Conservation (phyloP, 805 yeast genomes). For the Cyberlindnera galapagoensis region DNA sequence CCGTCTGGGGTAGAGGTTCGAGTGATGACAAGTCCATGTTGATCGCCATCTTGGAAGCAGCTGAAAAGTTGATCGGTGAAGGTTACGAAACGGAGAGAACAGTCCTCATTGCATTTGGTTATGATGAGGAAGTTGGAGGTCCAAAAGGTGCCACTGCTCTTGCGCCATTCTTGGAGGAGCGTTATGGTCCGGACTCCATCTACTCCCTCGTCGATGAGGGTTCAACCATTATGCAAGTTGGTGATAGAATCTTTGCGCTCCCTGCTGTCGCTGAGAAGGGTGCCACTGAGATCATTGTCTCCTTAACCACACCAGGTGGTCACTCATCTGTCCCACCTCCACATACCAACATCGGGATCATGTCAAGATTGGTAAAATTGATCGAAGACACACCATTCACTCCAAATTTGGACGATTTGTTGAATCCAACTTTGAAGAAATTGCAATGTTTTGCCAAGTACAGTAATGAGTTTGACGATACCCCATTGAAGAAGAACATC, state of each 20-base stretch:
- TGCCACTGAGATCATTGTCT: conserved; percentile 42
- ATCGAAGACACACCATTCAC: conserved; percentile 51
- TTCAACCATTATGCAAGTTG: conserved; percentile 22
- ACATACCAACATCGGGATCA: conserved; percentile 66
- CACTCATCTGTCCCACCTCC: conserved; percentile 68
- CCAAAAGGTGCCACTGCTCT: conserved; percentile 48
- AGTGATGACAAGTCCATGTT: conserved; percentile 65
- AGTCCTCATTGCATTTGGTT: conserved; percentile 58
- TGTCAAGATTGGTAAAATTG: conserved; percentile 44
- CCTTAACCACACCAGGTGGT: conserved; percentile 59
- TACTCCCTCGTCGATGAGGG: conserved; percentile 63
- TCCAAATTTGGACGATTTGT: conserved; percentile 33
- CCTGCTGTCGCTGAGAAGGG: conserved; percentile 63
- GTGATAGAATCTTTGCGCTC: conserved; percentile 39
- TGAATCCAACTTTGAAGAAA: conserved; percentile 48
- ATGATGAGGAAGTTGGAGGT: conserved; percentile 72
- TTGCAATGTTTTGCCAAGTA: conserved; percentile 59
- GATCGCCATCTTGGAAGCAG: conserved; percentile 54
- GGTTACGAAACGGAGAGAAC: conserved; percentile 50
- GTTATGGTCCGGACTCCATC: conserved; percentile 53
- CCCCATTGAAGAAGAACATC: conserved; percentile 23
- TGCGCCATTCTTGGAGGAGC: conserved; percentile 35
- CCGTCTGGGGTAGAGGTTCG: conserved; percentile 69
- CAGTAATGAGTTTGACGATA: conserved; percentile 18
- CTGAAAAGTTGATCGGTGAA: conserved; percentile 41